These are phyloP conservation scores for Phytophthora pistaciae DNA, from an alignment of 352 stramenopile genomes.

Conservation along the genomic window DNA sequence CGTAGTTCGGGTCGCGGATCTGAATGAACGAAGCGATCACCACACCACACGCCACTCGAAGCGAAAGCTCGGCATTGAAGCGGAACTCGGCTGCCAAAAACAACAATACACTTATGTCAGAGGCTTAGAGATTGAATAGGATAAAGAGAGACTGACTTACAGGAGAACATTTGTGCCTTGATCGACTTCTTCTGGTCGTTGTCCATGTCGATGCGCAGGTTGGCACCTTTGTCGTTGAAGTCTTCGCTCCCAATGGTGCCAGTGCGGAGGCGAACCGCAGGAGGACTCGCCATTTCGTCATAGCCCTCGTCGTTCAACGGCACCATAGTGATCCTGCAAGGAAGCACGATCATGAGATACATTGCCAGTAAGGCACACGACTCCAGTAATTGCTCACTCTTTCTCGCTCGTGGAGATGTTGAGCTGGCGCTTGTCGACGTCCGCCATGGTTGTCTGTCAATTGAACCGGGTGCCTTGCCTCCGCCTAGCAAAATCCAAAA, in stretches of 20 bases:
- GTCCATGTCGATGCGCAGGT: slow-evolving; percentile 74
- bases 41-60: slow-evolving; percentile 75
- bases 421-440: slow-evolving; percentile 26
- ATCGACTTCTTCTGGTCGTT: slow-evolving; percentile 66
- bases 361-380: too few species aligned
- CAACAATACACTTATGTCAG: too few species aligned
- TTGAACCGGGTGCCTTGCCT: slow-evolving; percentile 17
- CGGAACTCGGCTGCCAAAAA: slow-evolving; percentile 57
- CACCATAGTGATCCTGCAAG: slow-evolving; percentile 25
- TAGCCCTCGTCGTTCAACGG: slow-evolving; percentile 40
- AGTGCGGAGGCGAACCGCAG: slow-evolving; percentile 46
- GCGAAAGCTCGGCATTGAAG: slow-evolving; percentile 73
- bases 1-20: slow-evolving; percentile 59
- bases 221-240: slow-evolving; percentile 68
- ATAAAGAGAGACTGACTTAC: too few species aligned
- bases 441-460: slow-evolving; percentile 27
- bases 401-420: slow-evolving; percentile 31
- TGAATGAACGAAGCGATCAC: slow-evolving; percentile 78
- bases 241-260: slow-evolving; percentile 69
- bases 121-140: too few species aligned
- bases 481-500: slow-evolving; percentile 32
- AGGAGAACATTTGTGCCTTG: slow-evolving; percentile 57
- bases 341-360: slow-evolving; percentile 6
- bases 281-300: slow-evolving; percentile 39
- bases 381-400: slow-evolving; percentile 21